Conservation (phyloP, 352 stramenopile species). For the Pythium plurisporium region DNA sequence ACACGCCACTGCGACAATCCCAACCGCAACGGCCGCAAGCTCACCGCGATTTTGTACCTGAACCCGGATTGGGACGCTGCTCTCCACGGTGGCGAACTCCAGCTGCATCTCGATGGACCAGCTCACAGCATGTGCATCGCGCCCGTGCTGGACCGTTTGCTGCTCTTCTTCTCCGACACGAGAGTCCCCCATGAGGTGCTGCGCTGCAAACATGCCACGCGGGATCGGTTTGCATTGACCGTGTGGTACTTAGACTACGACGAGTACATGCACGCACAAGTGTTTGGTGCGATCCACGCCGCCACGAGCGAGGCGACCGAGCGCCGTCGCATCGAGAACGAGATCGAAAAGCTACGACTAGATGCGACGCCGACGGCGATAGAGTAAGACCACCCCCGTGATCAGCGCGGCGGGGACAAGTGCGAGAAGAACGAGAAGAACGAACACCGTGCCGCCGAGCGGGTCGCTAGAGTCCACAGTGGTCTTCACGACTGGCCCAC, state of each 20-base stretch:
- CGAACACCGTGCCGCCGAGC: neutral
- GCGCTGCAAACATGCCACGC: conserved; percentile 2
- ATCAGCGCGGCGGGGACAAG: conserved; percentile 6
- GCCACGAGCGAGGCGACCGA: neutral
- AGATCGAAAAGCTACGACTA: conserved; percentile 11
- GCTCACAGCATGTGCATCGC: neutral
- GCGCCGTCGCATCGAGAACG: conserved; percentile 11
- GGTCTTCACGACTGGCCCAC: neutral
- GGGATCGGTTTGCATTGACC: conserved; percentile 43
- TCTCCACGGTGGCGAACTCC: conserved; percentile 31
- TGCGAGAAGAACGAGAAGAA: conserved; percentile 1
- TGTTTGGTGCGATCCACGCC: conserved; percentile 31
- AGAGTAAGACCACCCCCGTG: conserved; percentile 8
- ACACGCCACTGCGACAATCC: conserved; percentile 53
- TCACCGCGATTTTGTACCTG: conserved; percentile 55
- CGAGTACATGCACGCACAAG: conserved; percentile 42
- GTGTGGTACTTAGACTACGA: conserved; percentile 63
- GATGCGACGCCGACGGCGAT: conserved; percentile 1
- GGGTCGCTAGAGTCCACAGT: neutral
- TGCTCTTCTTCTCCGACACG: conserved; percentile 48
- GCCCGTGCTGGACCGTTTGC: conserved; percentile 26
- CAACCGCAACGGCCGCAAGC: conserved; percentile 39
- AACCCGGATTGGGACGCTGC: conserved; percentile 29
- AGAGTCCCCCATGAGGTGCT: conserved; percentile 46
- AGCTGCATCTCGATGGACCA: conserved; percentile 19